phyloP scores from a whole-genome alignment of 1,284 basidiomycete species.

The Naganishia sp. region DNA sequence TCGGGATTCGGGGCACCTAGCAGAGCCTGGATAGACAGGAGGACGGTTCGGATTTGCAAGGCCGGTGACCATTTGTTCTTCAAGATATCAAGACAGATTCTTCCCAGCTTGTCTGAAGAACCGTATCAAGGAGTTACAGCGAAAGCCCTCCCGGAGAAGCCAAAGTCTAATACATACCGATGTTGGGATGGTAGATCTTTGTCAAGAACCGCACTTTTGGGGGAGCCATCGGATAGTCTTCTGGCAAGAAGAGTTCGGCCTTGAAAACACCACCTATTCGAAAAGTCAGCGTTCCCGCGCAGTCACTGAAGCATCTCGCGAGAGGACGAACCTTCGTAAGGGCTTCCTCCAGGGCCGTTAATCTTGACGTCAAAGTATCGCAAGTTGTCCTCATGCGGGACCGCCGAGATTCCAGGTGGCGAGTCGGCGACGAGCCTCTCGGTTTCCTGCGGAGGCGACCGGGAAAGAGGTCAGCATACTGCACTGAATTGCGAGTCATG shows the following conservation, averaged over 20 bases:
- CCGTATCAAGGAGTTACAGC: background rate
- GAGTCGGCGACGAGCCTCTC: constrained; percentile 94
- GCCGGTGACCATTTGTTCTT: constrained; percentile 99
- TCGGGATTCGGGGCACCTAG: constrained; percentile 96
- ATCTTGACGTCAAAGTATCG: constrained; percentile 99
- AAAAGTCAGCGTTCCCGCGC: too few relatives aligned
- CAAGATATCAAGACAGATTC: constrained; percentile 96
- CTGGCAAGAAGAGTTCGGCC: constrained; percentile 94
- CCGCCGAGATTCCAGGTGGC: constrained; percentile 90
- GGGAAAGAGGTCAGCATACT: background rate
- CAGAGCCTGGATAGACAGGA: constrained; percentile 93
- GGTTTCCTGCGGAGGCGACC: constrained; percentile 71
- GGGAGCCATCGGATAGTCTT: constrained; percentile 99
- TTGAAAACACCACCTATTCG: constrained; percentile 82
- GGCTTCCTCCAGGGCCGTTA: constrained; percentile 87
- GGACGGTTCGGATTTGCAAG: constrained; percentile 94
- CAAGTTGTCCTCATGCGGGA: constrained; percentile 95
- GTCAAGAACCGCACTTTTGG: constrained; percentile 98
- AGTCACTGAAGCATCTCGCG: too few relatives aligned
- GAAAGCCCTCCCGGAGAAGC: background rate
- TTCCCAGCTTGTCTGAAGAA: constrained; percentile 84
- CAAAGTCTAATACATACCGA: constrained; percentile 64
- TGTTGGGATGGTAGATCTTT: constrained; percentile 99
- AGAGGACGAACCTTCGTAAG: constrained; percentile 74
- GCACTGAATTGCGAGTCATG: background rate